phyloP scores from a whole-genome alignment of 768 basidiomycete genomes.

The Mycena chlorophos region DNA sequence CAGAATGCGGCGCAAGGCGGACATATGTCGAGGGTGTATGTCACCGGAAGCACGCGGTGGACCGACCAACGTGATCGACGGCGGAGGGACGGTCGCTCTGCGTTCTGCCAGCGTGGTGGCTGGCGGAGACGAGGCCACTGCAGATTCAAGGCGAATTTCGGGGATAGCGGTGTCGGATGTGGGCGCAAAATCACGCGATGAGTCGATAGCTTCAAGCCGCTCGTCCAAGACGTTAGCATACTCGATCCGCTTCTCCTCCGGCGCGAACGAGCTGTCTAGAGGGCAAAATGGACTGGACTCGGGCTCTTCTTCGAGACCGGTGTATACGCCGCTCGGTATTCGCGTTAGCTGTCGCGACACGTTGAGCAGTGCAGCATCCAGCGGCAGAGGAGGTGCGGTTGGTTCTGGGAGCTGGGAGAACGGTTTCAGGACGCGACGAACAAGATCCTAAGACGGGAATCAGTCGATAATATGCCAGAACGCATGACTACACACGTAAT shows the following conservation, averaged over 20 bases:
- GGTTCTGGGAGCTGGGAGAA: constrained; percentile 47
- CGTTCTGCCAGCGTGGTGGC: constrained; percentile 32
- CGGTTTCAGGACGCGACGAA: constrained; percentile 61
- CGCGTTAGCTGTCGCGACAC: constrained; percentile 57
- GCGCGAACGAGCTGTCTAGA: constrained; percentile 46
- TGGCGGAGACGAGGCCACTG: constrained; percentile 27
- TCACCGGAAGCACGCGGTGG: constrained; percentile 46
- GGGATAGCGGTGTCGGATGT: constrained; percentile 33
- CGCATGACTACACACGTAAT: constrained; percentile 57
- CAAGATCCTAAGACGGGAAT: constrained; percentile 55
- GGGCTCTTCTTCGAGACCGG: constrained; percentile 52
- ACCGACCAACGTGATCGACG: constrained; percentile 46
- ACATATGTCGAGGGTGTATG: constrained; percentile 59
- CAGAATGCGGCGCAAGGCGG: constrained; percentile 66
- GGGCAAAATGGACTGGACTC: constrained; percentile 49
- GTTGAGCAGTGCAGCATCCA: constrained; percentile 51
- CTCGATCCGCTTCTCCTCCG: constrained; percentile 47
- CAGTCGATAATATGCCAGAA: not conserved
- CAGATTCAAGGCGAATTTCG: constrained; percentile 41
- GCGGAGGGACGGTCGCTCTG: constrained; percentile 22
- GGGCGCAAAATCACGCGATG: constrained; percentile 25
- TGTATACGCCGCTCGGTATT: constrained; percentile 52
- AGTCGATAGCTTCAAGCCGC: constrained; percentile 49
- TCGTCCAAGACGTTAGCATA: constrained; percentile 55
- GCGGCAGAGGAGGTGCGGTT: constrained; percentile 35